Evolutionary conservation across 495 filamentous ascomycete genomes (phyloP).

Genomic region (Penicillium steckii): DNA sequence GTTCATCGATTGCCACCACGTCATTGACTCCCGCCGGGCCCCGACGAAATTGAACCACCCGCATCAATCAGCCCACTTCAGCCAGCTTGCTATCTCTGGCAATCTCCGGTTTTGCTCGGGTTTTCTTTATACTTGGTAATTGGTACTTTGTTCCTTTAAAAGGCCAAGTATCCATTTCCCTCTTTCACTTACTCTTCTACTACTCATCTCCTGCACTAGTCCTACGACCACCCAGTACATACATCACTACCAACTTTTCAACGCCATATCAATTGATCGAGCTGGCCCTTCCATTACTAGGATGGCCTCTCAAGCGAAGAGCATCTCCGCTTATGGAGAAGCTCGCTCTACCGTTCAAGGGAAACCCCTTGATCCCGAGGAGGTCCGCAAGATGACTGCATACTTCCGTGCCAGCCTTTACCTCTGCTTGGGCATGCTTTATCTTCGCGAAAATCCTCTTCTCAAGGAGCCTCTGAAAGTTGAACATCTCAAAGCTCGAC

Average conservation of each 20-base stretch:
- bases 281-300: not conserved
- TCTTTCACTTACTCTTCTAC: no score
- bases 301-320: slow-evolving; percentile 24
- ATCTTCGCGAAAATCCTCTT: slow-evolving; percentile 65
- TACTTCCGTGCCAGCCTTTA: slow-evolving; percentile 72
- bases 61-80: slow-evolving; percentile 4
- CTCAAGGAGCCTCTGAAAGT: slow-evolving; percentile 60
- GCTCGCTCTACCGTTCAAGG: slow-evolving; percentile 63
- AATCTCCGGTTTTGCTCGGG: no score
- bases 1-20: slow-evolving; percentile 7
- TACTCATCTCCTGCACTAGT: not conserved
- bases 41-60: not conserved
- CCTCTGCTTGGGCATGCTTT: slow-evolving; percentile 73
- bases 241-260: not conserved
- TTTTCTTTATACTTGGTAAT: no score
- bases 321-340: slow-evolving; percentile 60
- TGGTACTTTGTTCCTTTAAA: not conserved
- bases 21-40: slow-evolving; percentile 7
- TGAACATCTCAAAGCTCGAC: slow-evolving; percentile 65
- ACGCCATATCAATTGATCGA: not conserved
- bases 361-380: slow-evolving; percentile 57
- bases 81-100: no score
- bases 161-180: not conserved
- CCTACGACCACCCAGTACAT: not conserved
- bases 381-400: slow-evolving; percentile 61